A percentile compares a stretch with the other conserved stretches of the same genome.
Conservation (phyloP, 2,329 filamentous ascomycete genomes). For the Pseudogymnoascus sp. region DNA sequence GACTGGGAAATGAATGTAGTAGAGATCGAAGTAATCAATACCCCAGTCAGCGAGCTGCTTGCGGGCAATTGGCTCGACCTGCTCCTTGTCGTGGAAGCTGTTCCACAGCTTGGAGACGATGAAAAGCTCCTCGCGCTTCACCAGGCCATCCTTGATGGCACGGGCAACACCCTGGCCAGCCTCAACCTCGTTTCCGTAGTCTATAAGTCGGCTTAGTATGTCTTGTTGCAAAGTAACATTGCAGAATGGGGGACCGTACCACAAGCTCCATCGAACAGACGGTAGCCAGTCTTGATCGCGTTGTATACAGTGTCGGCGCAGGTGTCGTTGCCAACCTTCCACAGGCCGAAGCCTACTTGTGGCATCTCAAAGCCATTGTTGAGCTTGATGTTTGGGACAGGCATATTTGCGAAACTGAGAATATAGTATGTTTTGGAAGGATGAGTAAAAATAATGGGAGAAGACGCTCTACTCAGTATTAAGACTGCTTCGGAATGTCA, state of each 20-base stretch:
- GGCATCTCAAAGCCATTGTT: slow-evolving; percentile 45
- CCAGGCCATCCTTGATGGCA: slow-evolving; percentile 71
- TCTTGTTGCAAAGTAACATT: neutral
- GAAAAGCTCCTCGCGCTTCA: slow-evolving; percentile 82
- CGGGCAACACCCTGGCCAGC: slow-evolving; percentile 67
- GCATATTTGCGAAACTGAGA: slow-evolving; percentile 22
- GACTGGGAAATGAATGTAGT: slow-evolving; percentile 82
- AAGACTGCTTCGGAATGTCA: neutral
- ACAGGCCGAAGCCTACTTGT: slow-evolving; percentile 55
- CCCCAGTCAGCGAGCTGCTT: slow-evolving; percentile 76
- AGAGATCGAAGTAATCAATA: slow-evolving; percentile 84
- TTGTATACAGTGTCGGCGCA: slow-evolving; percentile 61
- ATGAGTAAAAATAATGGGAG: neutral
- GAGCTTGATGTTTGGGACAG: slow-evolving; percentile 35
- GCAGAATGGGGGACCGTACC: slow-evolving; percentile 30
- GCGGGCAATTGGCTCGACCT: slow-evolving; percentile 65
- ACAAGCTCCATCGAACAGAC: slow-evolving; percentile 52
- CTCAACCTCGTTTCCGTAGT: slow-evolving; percentile 78
- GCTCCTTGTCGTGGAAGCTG: slow-evolving; percentile 74
- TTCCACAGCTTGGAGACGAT: slow-evolving; percentile 92
- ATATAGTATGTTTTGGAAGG: neutral
- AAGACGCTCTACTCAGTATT: neutral
- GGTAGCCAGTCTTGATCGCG: slow-evolving; percentile 50
- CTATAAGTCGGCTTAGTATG: slow-evolving; percentile 33
- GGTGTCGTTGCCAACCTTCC: slow-evolving; percentile 59